Percentiles rank a stretch among this genome's conserved stretches.
phyloP scores from a whole-genome alignment of 164 flowering plant genomes.

The Liriodendron chinense region DNA sequence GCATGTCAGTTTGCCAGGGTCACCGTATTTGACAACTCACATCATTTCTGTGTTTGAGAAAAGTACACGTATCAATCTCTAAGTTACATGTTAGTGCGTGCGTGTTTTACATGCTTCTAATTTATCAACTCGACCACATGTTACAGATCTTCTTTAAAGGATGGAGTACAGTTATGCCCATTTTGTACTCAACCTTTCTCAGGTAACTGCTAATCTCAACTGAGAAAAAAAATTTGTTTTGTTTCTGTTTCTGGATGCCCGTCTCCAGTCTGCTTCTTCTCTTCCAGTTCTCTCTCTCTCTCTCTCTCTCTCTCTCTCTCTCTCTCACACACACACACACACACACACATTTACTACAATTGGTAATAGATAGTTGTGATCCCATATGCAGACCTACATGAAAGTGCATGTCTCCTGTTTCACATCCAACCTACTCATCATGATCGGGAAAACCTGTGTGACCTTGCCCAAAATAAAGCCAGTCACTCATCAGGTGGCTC shows the following conservation, averaged over 20 bases:
- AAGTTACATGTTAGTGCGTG: neutral
- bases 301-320: too few relatives aligned
- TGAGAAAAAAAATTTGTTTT: neutral
- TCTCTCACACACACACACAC: too few relatives aligned
- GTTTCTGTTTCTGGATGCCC: neutral
- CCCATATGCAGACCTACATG: too few relatives aligned
- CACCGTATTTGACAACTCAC: neutral
- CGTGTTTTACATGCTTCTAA: neutral
- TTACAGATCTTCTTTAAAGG: conserved; percentile 66
- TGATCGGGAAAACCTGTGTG: too few relatives aligned
- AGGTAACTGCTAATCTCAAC: conserved; percentile 33
- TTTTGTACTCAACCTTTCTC: conserved; percentile 87
- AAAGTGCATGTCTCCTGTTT: too few relatives aligned
- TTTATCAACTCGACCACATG: neutral
- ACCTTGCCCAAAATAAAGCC: too few relatives aligned
- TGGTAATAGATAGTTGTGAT: too few relatives aligned
- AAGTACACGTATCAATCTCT: neutral
- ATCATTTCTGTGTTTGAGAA: neutral
- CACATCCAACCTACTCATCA: too few relatives aligned
- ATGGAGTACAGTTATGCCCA: conserved; percentile 78
- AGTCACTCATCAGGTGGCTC: too few relatives aligned
- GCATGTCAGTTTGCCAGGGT: neutral
- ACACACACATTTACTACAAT: too few relatives aligned
- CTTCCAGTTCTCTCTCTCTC: neutral
- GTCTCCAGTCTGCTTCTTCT: neutral